Evolutionary conservation across 2,329 filamentous ascomycete genomes (phyloP).

Genomic region (Tolypocladium endophyticum): DNA sequence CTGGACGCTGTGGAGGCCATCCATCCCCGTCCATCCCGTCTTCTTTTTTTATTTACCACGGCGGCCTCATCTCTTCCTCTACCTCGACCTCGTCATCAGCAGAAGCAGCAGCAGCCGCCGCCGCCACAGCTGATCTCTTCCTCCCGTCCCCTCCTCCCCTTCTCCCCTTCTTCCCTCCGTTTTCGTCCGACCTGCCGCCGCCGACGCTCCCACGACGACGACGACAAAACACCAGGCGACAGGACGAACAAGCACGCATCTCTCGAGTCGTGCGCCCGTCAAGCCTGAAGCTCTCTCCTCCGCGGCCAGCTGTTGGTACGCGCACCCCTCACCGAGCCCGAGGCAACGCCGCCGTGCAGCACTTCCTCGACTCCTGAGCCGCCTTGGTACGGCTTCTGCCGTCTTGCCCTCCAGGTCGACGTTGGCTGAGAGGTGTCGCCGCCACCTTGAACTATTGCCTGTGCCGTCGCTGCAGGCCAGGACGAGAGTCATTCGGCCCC

Average conservation of each 20-base stretch:
- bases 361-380: not conserved
- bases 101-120: not conserved
- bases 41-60: conserved; percentile 1
- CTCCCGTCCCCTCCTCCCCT: conserved; percentile 6
- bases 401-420: not conserved
- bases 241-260: not conserved
- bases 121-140: not conserved
- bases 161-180: conserved; percentile 3
- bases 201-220: not conserved
- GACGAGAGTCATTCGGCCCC: not conserved
- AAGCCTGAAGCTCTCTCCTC: conserved; percentile 3
- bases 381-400: not conserved
- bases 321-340: conserved; percentile 4
- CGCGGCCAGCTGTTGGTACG: conserved; percentile 7
- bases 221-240: not conserved
- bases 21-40: conserved; percentile 1
- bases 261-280: conserved; percentile 5
- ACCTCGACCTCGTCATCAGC: conserved; percentile 3
- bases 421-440: not conserved
- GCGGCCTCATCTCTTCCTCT: conserved; percentile 1
- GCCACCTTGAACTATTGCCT: not conserved
- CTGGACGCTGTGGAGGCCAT: not conserved
- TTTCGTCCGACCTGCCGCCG: conserved; percentile 4
- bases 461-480: not conserved
- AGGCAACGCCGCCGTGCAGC: conserved; percentile 6